Conservation (phyloP, 2,329 filamentous ascomycete genomes). For the Orbilia javanica region DNA sequence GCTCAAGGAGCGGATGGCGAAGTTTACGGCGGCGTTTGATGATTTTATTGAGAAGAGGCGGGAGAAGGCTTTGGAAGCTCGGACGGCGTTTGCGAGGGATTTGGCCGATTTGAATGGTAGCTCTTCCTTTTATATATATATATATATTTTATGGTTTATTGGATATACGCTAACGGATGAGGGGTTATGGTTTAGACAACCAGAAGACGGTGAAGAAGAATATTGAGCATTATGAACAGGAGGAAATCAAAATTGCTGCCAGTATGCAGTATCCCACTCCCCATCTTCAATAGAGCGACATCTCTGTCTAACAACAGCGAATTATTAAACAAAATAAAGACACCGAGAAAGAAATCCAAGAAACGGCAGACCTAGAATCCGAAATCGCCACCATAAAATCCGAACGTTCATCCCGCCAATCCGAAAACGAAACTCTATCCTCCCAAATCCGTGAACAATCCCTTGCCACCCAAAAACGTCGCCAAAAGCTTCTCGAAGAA, state of each 20-base stretch:
- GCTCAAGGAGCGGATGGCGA: constrained; percentile 91
- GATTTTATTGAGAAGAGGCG: constrained; percentile 92
- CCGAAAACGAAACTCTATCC: constrained; percentile 71
- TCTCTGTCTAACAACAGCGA: constrained; percentile 37
- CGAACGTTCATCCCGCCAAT: constrained; percentile 74
- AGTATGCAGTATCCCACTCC: constrained; percentile 45
- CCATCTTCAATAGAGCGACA: neutral
- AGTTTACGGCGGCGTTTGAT: constrained; percentile 91
- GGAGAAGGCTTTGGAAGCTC: constrained; percentile 89
- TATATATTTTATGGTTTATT: neutral
- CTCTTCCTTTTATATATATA: neutral
- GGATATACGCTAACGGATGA: neutral
- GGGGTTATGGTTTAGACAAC: constrained; percentile 42
- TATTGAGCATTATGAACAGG: constrained; percentile 60
- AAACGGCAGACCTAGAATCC: constrained; percentile 78
- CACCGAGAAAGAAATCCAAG: constrained; percentile 70
- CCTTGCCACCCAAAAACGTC: constrained; percentile 73
- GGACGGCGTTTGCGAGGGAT: constrained; percentile 92
- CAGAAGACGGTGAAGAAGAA: constrained; percentile 61
- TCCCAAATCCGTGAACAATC: constrained; percentile 77
- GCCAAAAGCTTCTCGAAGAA: constrained; percentile 65
- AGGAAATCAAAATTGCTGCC: constrained; percentile 59
- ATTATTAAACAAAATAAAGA: neutral
- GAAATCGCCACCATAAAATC: constrained; percentile 72
- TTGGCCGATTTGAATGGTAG: constrained; percentile 89